These are phyloP conservation scores for Tylopilus vinaceipallidus DNA, from an alignment of 768 basidiomycete species.

Conservation along the genomic window DNA sequence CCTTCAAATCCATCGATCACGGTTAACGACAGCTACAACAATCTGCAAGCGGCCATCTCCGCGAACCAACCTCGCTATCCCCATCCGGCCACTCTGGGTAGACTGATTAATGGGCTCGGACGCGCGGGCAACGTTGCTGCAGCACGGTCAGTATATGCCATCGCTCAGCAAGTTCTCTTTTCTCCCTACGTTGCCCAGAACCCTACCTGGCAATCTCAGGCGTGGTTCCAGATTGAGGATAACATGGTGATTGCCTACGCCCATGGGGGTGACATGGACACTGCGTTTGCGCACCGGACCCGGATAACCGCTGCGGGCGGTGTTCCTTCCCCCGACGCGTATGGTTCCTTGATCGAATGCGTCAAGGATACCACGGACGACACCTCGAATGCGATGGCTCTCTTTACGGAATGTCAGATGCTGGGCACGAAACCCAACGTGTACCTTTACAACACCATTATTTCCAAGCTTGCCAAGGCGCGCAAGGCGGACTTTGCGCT, in stretches of 20 bases:
- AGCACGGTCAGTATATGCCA: constrained; percentile 62
- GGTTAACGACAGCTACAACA: constrained; percentile 43
- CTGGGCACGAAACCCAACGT: constrained; percentile 74
- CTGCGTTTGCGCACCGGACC: constrained; percentile 76
- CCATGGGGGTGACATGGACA: constrained; percentile 74
- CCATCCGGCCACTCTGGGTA: constrained; percentile 48
- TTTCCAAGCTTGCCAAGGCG: constrained; percentile 92
- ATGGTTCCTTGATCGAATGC: constrained; percentile 83
- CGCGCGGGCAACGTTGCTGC: constrained; percentile 58
- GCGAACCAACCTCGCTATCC: constrained; percentile 45
- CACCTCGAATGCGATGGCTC: constrained; percentile 77
- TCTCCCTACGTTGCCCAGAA: constrained; percentile 37
- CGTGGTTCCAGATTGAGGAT: constrained; percentile 83
- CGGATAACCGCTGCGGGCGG: constrained; percentile 76
- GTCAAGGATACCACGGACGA: constrained; percentile 97
- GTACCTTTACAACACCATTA: constrained; percentile 96
- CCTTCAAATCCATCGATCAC: constrained; percentile 28
- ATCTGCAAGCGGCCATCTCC: constrained; percentile 46
- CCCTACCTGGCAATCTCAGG: constrained; percentile 47
- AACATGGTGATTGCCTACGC: constrained; percentile 86
- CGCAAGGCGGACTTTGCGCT: constrained; percentile 90
- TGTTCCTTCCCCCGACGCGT: constrained; percentile 84
- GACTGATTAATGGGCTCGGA: constrained; percentile 68
- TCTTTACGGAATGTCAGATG: constrained; percentile 76
- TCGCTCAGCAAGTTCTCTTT: constrained; percentile 61